A percentile compares a stretch with the other conserved stretches of the same genome.
Evolutionary conservation across 805 yeast genomes (phyloP).

Genomic region (Wickerhamiella australiensis): DNA sequence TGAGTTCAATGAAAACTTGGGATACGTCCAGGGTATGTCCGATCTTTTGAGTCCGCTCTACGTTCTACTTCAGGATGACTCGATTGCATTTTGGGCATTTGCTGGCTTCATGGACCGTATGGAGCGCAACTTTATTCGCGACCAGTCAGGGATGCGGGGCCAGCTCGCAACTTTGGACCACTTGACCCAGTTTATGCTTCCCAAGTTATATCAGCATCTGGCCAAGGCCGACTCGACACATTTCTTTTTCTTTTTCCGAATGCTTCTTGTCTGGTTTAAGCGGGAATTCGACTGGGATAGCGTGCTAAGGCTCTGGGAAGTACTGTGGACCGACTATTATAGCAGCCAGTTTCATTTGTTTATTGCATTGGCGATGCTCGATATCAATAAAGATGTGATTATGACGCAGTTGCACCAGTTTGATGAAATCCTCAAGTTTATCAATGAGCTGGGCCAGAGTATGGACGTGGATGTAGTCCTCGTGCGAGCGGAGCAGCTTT

Average conservation of each 20-base stretch:
- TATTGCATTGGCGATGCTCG: slow-evolving; percentile 77
- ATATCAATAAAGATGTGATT: slow-evolving; percentile 70
- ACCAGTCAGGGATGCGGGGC: slow-evolving; percentile 83
- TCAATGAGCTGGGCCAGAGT: slow-evolving; percentile 76
- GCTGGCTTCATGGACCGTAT: slow-evolving; percentile 78
- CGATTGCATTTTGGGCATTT: slow-evolving; percentile 80
- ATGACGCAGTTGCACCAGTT: slow-evolving; percentile 61
- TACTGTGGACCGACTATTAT: slow-evolving; percentile 76
- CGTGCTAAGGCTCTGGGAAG: slow-evolving; percentile 79
- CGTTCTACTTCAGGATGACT: slow-evolving; percentile 49
- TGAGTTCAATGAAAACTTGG: slow-evolving; percentile 68
- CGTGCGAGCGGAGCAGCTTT: slow-evolving; percentile 73
- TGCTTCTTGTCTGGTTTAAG: slow-evolving; percentile 91
- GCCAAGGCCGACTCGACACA: slow-evolving; percentile 81
- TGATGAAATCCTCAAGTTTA: slow-evolving; percentile 84
- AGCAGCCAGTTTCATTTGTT: slow-evolving; percentile 81
- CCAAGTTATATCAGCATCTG: slow-evolving; percentile 68
- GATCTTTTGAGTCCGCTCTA: slow-evolving; percentile 84
- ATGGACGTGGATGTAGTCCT: slow-evolving; percentile 65
- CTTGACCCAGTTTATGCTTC: slow-evolving; percentile 80
- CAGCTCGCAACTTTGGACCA: slow-evolving; percentile 79
- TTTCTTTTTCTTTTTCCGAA: slow-evolving; percentile 84
- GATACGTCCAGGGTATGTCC: slow-evolving; percentile 97
- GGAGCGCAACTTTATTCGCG: slow-evolving; percentile 88
- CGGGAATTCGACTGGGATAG: slow-evolving; percentile 77